Evolutionary conservation across 164 flowering plant species (phyloP), one percentile per base, ranked within the genome.

Genomic region (Vitis rotundifolia): DNA sequence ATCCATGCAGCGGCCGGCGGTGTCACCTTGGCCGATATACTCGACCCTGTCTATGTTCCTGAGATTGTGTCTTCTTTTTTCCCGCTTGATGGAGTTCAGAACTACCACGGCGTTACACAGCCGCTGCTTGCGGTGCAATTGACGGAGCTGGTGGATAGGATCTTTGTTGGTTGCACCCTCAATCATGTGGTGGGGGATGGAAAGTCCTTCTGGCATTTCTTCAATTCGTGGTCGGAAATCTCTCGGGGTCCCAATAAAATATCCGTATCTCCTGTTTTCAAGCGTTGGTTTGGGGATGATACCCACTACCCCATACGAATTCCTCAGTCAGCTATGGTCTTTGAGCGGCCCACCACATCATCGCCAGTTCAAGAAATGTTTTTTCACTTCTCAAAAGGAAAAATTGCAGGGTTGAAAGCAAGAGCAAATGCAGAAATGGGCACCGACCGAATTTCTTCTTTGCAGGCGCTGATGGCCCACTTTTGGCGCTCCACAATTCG

Each of bases 171-270:
- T 1, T 79, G 76, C 63, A 66, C 83, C 5, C 13, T 76, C 11
- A 87, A 80, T 64, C 88, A 85, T 19, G 3, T 47, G 1, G 74
- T 80, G 1, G 76, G 26, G 0, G 88, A 87, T 49, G 90, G 88
- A 9, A 61, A 77, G 0, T 61, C 81, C 0, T 83, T 77, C 44
- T 85, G 90, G 87, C 70, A 79, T 62, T 83, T 87, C 72, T 48
- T 85, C 74, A 84, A 81, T 28, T 49, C 79, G 6, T 84, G 86
- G 87, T 79, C 88, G 3, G 87, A 87, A 55, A 79, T 85, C 18
- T 72, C 71, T 1, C 75, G 74, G 0, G 76, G 73, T 26, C 2
- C 19, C 2, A 1, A 49, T 75, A 2, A 56, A 8, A 28, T 67
- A 4, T 71, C 81, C 1, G 63, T 77, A 7, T 57, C 59, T 1